Conservation (phyloP, 1,139 yeast genomes). For the Lodderomyces margitis region DNA sequence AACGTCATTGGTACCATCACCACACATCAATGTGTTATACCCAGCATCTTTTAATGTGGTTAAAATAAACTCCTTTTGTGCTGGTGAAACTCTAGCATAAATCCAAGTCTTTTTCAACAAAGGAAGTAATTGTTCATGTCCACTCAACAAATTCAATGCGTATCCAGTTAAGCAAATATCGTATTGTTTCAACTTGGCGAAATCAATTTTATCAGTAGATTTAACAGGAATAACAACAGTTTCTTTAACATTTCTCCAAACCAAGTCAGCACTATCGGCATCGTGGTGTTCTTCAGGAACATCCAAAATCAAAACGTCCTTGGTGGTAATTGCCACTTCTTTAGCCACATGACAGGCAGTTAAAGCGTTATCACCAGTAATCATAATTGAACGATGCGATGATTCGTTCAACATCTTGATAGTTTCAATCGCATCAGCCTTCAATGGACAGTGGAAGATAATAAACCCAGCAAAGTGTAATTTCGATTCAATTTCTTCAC, state of each 20-base stretch:
- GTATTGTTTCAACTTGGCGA: slow-evolving; percentile 57
- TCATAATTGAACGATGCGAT: slow-evolving; percentile 94
- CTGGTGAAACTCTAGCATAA: slow-evolving; percentile 96
- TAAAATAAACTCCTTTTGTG: slow-evolving; percentile 89
- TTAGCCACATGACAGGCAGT: slow-evolving; percentile 98
- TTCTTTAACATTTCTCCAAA: slow-evolving; percentile 86
- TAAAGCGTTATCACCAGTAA: slow-evolving; percentile 97
- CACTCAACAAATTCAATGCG: slow-evolving; percentile 67
- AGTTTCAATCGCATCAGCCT: slow-evolving; percentile 87
- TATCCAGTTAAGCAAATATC: slow-evolving; percentile 95
- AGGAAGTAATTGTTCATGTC: slow-evolving; percentile 65
- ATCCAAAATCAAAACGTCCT: slow-evolving; percentile 82
- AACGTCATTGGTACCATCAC: slow-evolving; percentile 99
- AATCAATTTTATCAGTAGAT: slow-evolving; percentile 57
- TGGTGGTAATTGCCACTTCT: slow-evolving; percentile 83
- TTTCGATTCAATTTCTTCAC: slow-evolving; percentile 74
- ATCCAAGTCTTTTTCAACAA: slow-evolving; percentile 92
- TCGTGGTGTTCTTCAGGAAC: slow-evolving; percentile 69
- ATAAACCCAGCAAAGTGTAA: slow-evolving; percentile 87
- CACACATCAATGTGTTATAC: slow-evolving; percentile 95
- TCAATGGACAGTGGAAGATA: slow-evolving; percentile 96
- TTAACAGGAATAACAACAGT: slow-evolving; percentile 67
- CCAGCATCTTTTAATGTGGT: slow-evolving; percentile 84
- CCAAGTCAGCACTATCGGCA: slow-evolving; percentile 55
- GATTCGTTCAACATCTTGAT: slow-evolving; percentile 92